Percentiles rank a stretch among this genome's conserved stretches.
Conservation (phyloP, 108 stramenopile genomes). For the Fragilaria crotonensis region DNA sequence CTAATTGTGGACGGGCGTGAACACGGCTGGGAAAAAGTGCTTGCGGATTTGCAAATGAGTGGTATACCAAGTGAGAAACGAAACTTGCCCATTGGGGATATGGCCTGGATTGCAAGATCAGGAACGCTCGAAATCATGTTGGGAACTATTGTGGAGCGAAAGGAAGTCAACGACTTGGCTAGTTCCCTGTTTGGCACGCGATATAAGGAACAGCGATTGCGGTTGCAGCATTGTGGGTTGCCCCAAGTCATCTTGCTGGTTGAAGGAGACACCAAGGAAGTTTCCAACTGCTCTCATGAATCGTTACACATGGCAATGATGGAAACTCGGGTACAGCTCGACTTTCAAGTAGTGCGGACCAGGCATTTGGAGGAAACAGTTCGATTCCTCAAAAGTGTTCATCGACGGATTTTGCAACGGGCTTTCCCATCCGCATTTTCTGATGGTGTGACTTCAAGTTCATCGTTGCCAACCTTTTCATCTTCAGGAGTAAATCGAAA, state of each 20-base stretch:
- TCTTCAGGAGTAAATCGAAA: neutral
- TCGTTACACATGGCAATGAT: slow-evolving; percentile 43
- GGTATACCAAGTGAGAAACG: slow-evolving; percentile 48
- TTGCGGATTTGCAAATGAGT: slow-evolving; percentile 16
- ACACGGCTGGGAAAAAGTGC: slow-evolving; percentile 26
- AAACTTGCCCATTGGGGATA: slow-evolving; percentile 50
- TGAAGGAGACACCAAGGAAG: slow-evolving; percentile 27
- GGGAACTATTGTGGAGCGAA: slow-evolving; percentile 60
- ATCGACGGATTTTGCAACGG: slow-evolving; percentile 44
- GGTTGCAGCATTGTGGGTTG: slow-evolving; percentile 37
- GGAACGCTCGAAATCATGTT: slow-evolving; percentile 30
- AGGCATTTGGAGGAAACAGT: slow-evolving; percentile 40
- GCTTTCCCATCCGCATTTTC: slow-evolving; percentile 42
- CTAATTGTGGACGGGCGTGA: slow-evolving; percentile 44
- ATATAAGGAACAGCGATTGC: slow-evolving; percentile 50
- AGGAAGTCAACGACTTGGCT: slow-evolving; percentile 34
- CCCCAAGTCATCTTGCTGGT: slow-evolving; percentile 49
- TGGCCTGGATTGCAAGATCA: slow-evolving; percentile 49
- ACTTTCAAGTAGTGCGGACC: slow-evolving; percentile 42
- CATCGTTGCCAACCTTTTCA: slow-evolving; percentile 13
- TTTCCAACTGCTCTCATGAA: slow-evolving; percentile 27
- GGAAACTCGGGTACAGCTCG: slow-evolving; percentile 38
- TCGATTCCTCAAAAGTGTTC: slow-evolving; percentile 34
- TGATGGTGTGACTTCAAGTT: neutral
- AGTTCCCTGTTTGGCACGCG: slow-evolving; percentile 37